These are phyloP conservation scores for Skeletonema grethae DNA, from an alignment of 108 stramenopile genomes.

Conservation along the genomic window DNA sequence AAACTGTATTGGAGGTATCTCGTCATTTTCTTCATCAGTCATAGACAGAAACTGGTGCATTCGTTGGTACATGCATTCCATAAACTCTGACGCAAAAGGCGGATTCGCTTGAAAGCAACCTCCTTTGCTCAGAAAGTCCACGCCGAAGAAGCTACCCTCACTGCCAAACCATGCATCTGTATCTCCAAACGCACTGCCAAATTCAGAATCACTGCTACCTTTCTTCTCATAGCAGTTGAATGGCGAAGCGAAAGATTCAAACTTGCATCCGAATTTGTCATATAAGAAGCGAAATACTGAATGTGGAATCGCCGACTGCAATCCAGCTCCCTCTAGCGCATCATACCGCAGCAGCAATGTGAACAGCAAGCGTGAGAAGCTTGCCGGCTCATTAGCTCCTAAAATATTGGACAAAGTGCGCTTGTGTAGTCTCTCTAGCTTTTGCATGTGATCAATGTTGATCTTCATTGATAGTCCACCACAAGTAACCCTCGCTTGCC, in stretches of 20 bases:
- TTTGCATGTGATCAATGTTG: conserved; percentile 62
- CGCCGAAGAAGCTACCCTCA: conserved; percentile 78
- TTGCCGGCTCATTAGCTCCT: conserved; percentile 14
- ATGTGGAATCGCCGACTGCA: conserved; percentile 80
- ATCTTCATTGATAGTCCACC: conserved; percentile 66
- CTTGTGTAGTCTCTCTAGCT: conserved; percentile 61
- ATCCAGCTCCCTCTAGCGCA: conserved; percentile 83
- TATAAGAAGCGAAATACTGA: conserved; percentile 76
- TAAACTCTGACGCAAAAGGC: conserved; percentile 84
- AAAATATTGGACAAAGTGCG: conserved; percentile 14
- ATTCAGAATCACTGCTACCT: conserved; percentile 23
- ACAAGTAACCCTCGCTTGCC: conserved; percentile 46
- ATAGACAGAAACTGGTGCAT: conserved; percentile 50
- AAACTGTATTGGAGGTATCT: conserved; percentile 75
- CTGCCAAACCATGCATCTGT: conserved; percentile 81
- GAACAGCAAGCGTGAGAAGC: conserved; percentile 58
- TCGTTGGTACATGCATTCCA: conserved; percentile 60
- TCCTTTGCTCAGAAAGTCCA: conserved; percentile 48
- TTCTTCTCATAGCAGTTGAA: conserved; percentile 76
- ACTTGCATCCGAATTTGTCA: conserved; percentile 61
- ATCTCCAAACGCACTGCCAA: conserved; percentile 76
- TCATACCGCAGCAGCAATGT: conserved; percentile 73
- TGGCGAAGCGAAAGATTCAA: conserved; percentile 92
- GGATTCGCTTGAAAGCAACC: conserved; percentile 89
- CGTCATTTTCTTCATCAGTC: neutral